Percentiles rank a stretch among this genome's conserved stretches.
phyloP scores from a whole-genome alignment of 345 rosid genomes.

The Eucalyptus cladocalyx region DNA sequence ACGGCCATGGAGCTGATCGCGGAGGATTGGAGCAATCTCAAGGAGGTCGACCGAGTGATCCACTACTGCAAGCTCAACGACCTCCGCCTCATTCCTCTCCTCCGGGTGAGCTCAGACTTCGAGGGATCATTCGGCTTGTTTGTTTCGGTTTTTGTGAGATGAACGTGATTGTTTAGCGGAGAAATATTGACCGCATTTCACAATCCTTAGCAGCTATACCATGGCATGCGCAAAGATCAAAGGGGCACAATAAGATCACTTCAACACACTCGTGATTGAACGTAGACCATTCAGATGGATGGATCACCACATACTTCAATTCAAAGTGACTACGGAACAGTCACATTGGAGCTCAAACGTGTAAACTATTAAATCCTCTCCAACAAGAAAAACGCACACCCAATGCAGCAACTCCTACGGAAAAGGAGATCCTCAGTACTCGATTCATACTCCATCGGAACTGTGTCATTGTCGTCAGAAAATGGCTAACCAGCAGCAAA shows the following conservation, averaged over 20 bases:
- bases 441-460: background rate
- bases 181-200: too few relatives aligned
- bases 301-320: background rate
- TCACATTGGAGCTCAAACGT: background rate
- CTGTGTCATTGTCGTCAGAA: too few relatives aligned
- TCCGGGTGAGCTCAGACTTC: too few relatives aligned
- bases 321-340: background rate
- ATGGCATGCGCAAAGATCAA: background rate
- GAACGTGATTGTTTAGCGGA: too few relatives aligned
- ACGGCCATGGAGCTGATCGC: conserved; percentile 84
- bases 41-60: conserved; percentile 83
- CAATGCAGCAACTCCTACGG: background rate
- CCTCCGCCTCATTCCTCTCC: too few relatives aligned
- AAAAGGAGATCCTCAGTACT: background rate
- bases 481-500: too few relatives aligned
- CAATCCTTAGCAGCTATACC: background rate
- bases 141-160: too few relatives aligned
- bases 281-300: background rate
- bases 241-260: background rate
- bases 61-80: conserved; percentile 70
- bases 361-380: background rate
- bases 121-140: too few relatives aligned
- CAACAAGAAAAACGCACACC: background rate
- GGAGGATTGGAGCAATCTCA: conserved; percentile 68
- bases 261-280: background rate